Evolutionary conservation across 1,139 yeast genomes (phyloP), one percentile per base, ranked within the genome.

Genomic region (Tardiomyces digboiensis): DNA sequence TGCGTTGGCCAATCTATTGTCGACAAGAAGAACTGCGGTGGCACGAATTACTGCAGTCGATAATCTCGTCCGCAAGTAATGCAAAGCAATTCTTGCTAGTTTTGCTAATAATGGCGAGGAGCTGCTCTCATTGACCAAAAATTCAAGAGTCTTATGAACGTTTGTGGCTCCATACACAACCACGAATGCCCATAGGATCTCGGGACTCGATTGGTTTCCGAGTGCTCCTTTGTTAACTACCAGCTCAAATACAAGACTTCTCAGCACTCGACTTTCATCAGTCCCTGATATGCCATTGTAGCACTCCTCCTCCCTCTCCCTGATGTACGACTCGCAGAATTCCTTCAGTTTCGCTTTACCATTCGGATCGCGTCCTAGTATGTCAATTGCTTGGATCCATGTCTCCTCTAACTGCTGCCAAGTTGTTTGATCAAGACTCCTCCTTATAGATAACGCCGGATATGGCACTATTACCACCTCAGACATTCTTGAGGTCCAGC

Each of bases 161-260:
- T 63, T 63, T 3, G 36, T 38, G 2, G 54, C 46, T 6, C 62
- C 64, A 42, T 55, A 63, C 5, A 52, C 43, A 12, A 45, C 21
- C 7, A 58, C 49, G 36, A 62, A 50, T 19, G 56, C 52, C 64
- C 65, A 62, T 7, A 59, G 46, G 19, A 59, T 48, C 39, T 61
- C 65, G 10, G 58, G 33, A 16, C 33, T 42, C 2, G 53, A 19
- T 49, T 57, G 46, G 36, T 44, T 41, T 8, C 26, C 36, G 10
- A 51, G 39, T 2, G 39, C 29, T 1, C 36, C 19, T 14, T 39
- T 23, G 7, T 42, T 6, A 26, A 46, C 41, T 0, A 49, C 21
- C 2, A 36, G 29, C 8, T 37, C 20, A 39, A 36, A 51, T 2
- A 50, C 52, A 23, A 42, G 47, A 16, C 33, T 44, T 29, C 51